phyloP scores from a whole-genome alignment of 106 monocot genomes.

The Dioscorea alata region DNA sequence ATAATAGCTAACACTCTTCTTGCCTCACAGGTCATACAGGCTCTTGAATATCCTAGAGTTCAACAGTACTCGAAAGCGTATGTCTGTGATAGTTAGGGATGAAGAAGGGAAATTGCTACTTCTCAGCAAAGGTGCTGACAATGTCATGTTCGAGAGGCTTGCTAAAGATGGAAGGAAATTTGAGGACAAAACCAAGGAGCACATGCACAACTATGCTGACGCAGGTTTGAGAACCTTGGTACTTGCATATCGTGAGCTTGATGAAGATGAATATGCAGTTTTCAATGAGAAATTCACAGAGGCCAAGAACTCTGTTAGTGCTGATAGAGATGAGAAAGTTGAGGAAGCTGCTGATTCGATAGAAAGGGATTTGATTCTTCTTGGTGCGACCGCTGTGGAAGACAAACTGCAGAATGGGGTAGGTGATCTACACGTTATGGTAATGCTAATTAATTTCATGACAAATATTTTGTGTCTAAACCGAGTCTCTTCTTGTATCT shows the following conservation, averaged over 20 bases:
- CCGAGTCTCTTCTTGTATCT: background rate
- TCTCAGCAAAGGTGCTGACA: slow-evolving; percentile 94
- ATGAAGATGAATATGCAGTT: slow-evolving; percentile 52
- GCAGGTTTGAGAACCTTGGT: slow-evolving; percentile 93
- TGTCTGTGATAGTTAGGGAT: slow-evolving; percentile 82
- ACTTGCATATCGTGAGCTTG: slow-evolving; percentile 83
- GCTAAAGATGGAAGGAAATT: slow-evolving; percentile 51
- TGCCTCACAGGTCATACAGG: slow-evolving; percentile 56
- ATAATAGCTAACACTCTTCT: background rate
- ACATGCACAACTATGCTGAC: slow-evolving; percentile 83
- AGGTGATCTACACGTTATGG: background rate
- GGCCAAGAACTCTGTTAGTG: slow-evolving; percentile 81
- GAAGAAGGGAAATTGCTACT: slow-evolving; percentile 65
- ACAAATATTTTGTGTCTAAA: background rate
- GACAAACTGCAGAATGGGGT: slow-evolving; percentile 98
- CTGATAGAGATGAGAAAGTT: slow-evolving; percentile 83
- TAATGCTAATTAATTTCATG: no score
- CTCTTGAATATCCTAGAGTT: slow-evolving; percentile 90
- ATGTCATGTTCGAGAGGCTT: slow-evolving; percentile 89
- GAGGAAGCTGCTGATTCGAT: slow-evolving; percentile 71
- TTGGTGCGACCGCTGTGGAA: slow-evolving; percentile 95
- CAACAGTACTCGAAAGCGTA: slow-evolving; percentile 77
- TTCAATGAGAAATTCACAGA: slow-evolving; percentile 57
- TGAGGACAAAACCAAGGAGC: slow-evolving; percentile 65
- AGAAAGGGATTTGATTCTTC: slow-evolving; percentile 82